Percentiles rank a stretch among this genome's conserved stretches.
These are phyloP conservation scores for Marasmius tenuissimus DNA, from an alignment of 1,284 basidiomycete genomes.

Conservation along the genomic window DNA sequence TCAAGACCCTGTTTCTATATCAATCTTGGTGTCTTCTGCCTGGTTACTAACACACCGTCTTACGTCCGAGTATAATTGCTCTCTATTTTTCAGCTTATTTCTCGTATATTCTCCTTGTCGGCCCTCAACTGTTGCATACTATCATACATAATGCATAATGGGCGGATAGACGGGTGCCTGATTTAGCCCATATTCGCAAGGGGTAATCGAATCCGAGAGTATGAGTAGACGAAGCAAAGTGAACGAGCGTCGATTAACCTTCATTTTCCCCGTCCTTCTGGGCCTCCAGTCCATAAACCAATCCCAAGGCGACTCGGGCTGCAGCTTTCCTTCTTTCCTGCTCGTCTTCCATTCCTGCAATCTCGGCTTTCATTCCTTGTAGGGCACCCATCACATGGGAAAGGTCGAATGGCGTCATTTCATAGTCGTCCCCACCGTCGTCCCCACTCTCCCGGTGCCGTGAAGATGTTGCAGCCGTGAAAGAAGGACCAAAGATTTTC, in stretches of 20 bases:
- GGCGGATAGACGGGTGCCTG: too few species aligned
- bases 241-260: background rate
- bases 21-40: background rate
- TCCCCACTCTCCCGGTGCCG: constrained; percentile 14
- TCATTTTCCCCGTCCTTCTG: background rate
- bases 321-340: constrained; percentile 64
- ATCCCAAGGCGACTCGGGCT: constrained; percentile 68
- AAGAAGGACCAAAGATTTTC: constrained; percentile 51
- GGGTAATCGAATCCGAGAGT: background rate
- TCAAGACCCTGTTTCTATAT: background rate
- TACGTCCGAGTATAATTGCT: too few species aligned
- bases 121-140: too few species aligned
- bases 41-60: too few species aligned
- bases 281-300: constrained; percentile 65
- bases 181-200: too few species aligned
- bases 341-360: constrained; percentile 63
- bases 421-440: constrained; percentile 32
- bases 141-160: too few species aligned
- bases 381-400: constrained; percentile 60
- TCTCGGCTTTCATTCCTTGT: constrained; percentile 72
- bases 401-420: constrained; percentile 58
- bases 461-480: constrained; percentile 1
- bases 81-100: too few species aligned
- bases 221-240: background rate
- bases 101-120: too few species aligned